Conservation (phyloP, 805 yeast species). For the Torulaspora franciscae region DNA sequence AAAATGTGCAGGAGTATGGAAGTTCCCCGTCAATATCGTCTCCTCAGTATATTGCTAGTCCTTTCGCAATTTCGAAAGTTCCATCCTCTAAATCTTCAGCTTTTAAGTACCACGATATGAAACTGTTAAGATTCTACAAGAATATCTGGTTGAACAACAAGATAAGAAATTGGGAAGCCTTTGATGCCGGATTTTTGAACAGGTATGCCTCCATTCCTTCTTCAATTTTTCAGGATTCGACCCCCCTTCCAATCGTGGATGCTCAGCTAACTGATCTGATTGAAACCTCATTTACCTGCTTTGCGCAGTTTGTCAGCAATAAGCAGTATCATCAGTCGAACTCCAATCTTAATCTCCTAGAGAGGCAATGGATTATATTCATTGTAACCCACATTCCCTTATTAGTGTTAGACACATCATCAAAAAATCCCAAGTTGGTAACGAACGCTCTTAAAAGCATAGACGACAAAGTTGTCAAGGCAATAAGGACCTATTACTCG, state of each 20-base stretch:
- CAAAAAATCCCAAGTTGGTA: slow-evolving; percentile 27
- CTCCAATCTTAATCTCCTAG: slow-evolving; percentile 33
- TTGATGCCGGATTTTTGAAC: slow-evolving; percentile 30
- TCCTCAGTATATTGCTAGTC: slow-evolving; percentile 30
- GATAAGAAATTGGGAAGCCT: slow-evolving; percentile 36
- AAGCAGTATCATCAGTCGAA: slow-evolving; percentile 38
- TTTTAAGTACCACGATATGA: slow-evolving; percentile 27
- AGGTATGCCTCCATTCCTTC: slow-evolving; percentile 33
- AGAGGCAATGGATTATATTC: slow-evolving; percentile 44
- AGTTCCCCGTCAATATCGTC: slow-evolving; percentile 31
- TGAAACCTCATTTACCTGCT: slow-evolving; percentile 40
- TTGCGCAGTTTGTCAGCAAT: slow-evolving; percentile 43
- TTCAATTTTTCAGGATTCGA: slow-evolving; percentile 32
- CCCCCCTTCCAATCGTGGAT: slow-evolving; percentile 22
- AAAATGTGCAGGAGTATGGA: slow-evolving; percentile 15
- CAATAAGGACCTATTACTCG: slow-evolving; percentile 33
- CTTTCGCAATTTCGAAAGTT: slow-evolving; percentile 20
- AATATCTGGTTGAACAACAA: slow-evolving; percentile 40
- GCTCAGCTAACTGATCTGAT: slow-evolving; percentile 28
- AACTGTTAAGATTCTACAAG: slow-evolving; percentile 32
- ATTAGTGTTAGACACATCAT: slow-evolving; percentile 34
- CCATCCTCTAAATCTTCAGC: slow-evolving; percentile 12
- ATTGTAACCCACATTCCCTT: slow-evolving; percentile 45
- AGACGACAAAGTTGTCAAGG: slow-evolving; percentile 33
- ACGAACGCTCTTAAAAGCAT: slow-evolving; percentile 27